Percentiles rank a stretch among this genome's conserved stretches.
Evolutionary conservation across 139 green algal genomes (phyloP).

Genomic region (Haematococcus sp.): DNA sequence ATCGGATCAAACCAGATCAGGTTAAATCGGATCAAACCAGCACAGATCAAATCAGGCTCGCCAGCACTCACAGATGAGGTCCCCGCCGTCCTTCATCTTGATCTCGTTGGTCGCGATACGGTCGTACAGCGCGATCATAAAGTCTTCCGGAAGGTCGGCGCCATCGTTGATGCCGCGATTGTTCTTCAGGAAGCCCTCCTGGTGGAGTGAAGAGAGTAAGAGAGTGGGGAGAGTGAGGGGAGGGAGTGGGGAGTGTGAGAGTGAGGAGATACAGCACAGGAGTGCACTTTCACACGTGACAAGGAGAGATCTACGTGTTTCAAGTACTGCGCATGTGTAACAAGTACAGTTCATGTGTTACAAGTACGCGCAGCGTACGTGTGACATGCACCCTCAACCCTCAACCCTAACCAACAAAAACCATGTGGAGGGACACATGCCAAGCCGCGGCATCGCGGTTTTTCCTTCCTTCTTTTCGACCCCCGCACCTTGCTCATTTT

Average conservation of each 20-base stretch:
- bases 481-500: constrained; percentile 54
- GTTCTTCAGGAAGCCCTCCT: constrained; percentile 92
- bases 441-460: no score
- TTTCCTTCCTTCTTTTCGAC: no score
- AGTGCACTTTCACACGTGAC: not conserved
- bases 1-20: no score
- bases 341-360: not conserved
- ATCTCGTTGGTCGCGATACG: constrained; percentile 96
- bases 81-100: constrained; percentile 82
- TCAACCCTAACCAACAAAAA: no score
- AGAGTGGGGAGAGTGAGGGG: no score
- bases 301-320: not conserved
- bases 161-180: constrained; percentile 98
- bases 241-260: not conserved
- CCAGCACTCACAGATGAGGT: constrained; percentile 27
- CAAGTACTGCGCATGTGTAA: not conserved
- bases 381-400: not conserved
- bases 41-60: no score
- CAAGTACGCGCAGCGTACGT: not conserved
- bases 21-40: no score
- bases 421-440: no score
- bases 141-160: constrained; percentile 82
- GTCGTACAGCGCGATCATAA: constrained; percentile 91
- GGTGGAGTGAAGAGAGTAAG: not conserved
- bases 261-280: not conserved